phyloP scores from a whole-genome alignment of 257 asterid species.

The Lycium barbarum region DNA sequence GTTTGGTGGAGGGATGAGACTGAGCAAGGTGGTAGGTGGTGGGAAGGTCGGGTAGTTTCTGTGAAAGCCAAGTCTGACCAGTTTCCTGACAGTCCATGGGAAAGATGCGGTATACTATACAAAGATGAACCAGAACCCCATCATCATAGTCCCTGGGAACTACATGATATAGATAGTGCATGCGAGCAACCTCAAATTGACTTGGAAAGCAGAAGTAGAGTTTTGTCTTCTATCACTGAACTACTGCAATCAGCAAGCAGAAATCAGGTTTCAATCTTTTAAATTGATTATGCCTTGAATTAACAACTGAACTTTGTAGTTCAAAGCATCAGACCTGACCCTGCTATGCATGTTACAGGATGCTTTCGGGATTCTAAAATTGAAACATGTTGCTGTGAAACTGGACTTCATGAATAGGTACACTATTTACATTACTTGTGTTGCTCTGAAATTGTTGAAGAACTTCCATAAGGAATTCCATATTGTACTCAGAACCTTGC shows the following conservation, averaged over 20 bases:
- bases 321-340: constrained; percentile 23
- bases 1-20: constrained; percentile 91
- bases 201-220: constrained; percentile 44
- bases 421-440: background rate
- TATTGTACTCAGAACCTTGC: background rate
- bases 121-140: constrained; percentile 44
- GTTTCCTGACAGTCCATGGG: constrained; percentile 96
- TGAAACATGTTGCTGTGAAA: constrained; percentile 69
- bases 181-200: constrained; percentile 68
- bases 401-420: constrained; percentile 83
- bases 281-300: constrained; percentile 25
- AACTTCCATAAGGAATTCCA: background rate
- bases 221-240: constrained; percentile 49
- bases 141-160: constrained; percentile 92
- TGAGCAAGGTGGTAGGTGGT: constrained; percentile 76
- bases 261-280: constrained; percentile 60
- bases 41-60: constrained; percentile 71
- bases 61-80: constrained; percentile 59
- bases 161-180: constrained; percentile 61
- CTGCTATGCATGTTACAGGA: constrained; percentile 64
- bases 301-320: constrained; percentile 8
- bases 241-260: constrained; percentile 52
- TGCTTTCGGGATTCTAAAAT: constrained; percentile 59
- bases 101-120: constrained; percentile 67
- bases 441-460: background rate